phyloP scores from a whole-genome alignment of 345 rosid species.

The Gossypium thurberi region DNA sequence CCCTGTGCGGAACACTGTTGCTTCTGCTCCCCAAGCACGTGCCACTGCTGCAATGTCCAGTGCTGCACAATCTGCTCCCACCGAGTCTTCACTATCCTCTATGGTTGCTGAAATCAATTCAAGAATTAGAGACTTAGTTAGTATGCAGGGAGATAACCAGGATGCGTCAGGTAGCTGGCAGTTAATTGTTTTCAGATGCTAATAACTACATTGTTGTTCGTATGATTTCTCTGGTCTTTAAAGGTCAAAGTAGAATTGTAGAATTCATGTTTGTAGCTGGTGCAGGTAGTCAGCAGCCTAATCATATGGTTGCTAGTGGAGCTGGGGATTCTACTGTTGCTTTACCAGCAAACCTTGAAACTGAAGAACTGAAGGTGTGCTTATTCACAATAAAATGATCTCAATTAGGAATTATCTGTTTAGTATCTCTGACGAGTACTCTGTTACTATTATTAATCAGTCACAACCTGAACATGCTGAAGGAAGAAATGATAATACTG shows the following conservation, averaged over 20 bases:
- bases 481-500: slow-evolving; percentile 17
- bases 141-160: slow-evolving; percentile 45
- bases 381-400: slow-evolving; percentile 9
- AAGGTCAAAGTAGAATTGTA: slow-evolving; percentile 25
- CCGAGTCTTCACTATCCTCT: slow-evolving; percentile 35
- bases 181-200: slow-evolving; percentile 6
- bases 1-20: slow-evolving; percentile 43
- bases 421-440: slow-evolving; percentile 12
- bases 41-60: slow-evolving; percentile 28
- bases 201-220: slow-evolving; percentile 3
- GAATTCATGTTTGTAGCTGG: slow-evolving; percentile 23
- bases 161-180: slow-evolving; percentile 40
- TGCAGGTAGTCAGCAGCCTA: slow-evolving; percentile 31
- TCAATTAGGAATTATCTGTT: neutral
- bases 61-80: slow-evolving; percentile 26
- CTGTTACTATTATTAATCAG: slow-evolving; percentile 24
- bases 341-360: slow-evolving; percentile 23
- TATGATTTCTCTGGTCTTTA: slow-evolving; percentile 13
- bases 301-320: slow-evolving; percentile 21
- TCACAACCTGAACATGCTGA: slow-evolving; percentile 21
- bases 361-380: slow-evolving; percentile 39
- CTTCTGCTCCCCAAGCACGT: slow-evolving; percentile 41
- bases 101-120: slow-evolving; percentile 40
- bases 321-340: slow-evolving; percentile 30
- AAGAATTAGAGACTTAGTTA: slow-evolving; percentile 35